Evolutionary conservation across 257 asterid species (phyloP).

Genomic region (Solanum chmielewskii): DNA sequence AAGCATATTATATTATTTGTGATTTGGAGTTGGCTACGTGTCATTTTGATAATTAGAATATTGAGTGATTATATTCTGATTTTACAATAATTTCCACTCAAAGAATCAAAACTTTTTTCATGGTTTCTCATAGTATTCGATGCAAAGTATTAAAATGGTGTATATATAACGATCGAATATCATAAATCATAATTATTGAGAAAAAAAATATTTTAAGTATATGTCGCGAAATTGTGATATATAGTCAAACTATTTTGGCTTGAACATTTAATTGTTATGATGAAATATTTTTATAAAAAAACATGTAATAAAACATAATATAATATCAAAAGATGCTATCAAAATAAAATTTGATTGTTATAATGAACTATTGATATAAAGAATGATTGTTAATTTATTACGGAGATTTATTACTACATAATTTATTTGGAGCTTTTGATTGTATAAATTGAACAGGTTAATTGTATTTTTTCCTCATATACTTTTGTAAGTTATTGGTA

Average conservation of each 20-base stretch:
- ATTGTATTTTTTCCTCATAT: no score
- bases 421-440: not conserved
- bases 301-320: not conserved
- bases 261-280: no score
- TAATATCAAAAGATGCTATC: no score
- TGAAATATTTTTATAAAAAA: no score
- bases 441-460: not conserved
- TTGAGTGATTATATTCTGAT: not conserved
- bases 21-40: not conserved
- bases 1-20: not conserved
- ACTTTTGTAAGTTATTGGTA: not conserved
- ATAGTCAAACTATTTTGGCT: not conserved
- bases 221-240: not conserved
- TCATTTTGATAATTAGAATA: not conserved
- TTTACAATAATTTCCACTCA: not conserved
- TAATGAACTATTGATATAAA: no score
- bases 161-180: not conserved
- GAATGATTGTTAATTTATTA: no score
- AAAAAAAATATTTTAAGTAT: not conserved
- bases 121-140: not conserved
- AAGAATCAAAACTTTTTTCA: not conserved
- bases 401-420: not conserved
- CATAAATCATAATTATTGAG: not conserved
- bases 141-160: not conserved
- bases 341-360: no score